Evolutionary conservation across 2,329 filamentous ascomycete species (phyloP).

Genomic region (Cercospora sp.): DNA sequence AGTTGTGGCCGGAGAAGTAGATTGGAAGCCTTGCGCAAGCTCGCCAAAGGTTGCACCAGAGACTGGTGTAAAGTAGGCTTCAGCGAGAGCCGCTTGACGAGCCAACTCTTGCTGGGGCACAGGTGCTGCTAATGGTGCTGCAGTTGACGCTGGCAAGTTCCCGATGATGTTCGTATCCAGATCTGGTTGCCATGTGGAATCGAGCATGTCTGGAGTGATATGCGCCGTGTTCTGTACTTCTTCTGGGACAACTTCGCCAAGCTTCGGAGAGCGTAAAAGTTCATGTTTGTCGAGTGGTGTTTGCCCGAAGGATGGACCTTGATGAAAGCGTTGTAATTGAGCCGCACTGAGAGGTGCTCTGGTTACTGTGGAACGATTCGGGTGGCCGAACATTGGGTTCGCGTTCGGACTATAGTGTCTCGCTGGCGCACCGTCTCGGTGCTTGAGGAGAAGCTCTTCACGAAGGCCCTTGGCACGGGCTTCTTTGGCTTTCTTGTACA

Average conservation of each 20-base stretch:
- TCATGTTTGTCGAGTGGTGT: conserved; percentile 39
- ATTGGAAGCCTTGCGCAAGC: conserved; percentile 9
- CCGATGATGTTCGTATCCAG: conserved; percentile 4
- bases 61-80: conserved; percentile 18
- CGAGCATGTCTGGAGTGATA: conserved; percentile 14
- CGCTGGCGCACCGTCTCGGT: conserved; percentile 23
- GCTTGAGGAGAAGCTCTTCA: conserved; percentile 37
- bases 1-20: neutral
- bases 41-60: conserved; percentile 23
- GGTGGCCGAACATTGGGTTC: conserved; percentile 39
- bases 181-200: conserved; percentile 9
- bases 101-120: neutral
- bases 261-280: conserved; percentile 35
- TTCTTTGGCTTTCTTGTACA: conserved; percentile 60
- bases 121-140: conserved; percentile 17
- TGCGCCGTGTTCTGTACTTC: conserved; percentile 24
- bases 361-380: conserved; percentile 32
- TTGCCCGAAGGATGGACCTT: conserved; percentile 37
- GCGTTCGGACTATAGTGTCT: conserved; percentile 38
- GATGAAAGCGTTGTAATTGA: conserved; percentile 37
- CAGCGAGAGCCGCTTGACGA: conserved; percentile 14
- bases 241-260: conserved; percentile 22
- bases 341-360: conserved; percentile 39
- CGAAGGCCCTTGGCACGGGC: conserved; percentile 54
- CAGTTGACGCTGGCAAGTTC: neutral